Evolutionary conservation across 306 rosid species (phyloP).

Genomic region (Cucurbita pepo): DNA sequence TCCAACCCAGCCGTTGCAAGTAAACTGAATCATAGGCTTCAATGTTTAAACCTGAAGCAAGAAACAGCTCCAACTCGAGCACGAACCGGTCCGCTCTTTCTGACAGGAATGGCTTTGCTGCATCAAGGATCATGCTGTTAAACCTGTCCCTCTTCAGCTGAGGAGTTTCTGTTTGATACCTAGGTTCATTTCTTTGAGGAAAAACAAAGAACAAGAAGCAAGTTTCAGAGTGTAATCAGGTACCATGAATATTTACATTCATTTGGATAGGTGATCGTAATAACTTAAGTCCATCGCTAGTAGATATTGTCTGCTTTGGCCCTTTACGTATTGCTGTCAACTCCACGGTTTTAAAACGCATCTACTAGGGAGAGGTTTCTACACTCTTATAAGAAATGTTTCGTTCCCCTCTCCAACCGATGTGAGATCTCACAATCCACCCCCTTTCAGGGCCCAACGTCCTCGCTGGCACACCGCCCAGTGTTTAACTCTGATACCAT

Average conservation of each 20-base stretch:
- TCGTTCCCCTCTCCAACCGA: too few species aligned
- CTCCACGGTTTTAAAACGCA: too few species aligned
- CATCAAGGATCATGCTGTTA: conserved; percentile 28
- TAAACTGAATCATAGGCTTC: conserved; percentile 79
- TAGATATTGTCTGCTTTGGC: too few species aligned
- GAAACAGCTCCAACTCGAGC: conserved; percentile 62
- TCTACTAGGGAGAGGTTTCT: too few species aligned
- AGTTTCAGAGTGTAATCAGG: not conserved
- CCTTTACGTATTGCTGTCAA: too few species aligned
- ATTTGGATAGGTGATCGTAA: not conserved
- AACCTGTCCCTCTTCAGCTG: conserved; percentile 48
- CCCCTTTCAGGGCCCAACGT: too few species aligned
- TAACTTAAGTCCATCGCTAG: too few species aligned
- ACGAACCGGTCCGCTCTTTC: conserved; percentile 55
- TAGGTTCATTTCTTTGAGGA: conserved; percentile 26
- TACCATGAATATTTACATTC: not conserved
- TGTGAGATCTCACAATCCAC: too few species aligned
- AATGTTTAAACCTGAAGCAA: conserved; percentile 73
- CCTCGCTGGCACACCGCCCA: too few species aligned
- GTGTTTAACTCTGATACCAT: too few species aligned
- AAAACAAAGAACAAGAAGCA: conserved; percentile 1
- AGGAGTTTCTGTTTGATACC: conserved; percentile 8
- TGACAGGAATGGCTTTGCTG: conserved; percentile 52
- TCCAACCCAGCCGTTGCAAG: conserved; percentile 71
- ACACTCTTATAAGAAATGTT: too few species aligned